These are phyloP conservation scores for Dactylella cylindrospora DNA, from an alignment of 2,329 filamentous ascomycete genomes.

Conservation along the genomic window DNA sequence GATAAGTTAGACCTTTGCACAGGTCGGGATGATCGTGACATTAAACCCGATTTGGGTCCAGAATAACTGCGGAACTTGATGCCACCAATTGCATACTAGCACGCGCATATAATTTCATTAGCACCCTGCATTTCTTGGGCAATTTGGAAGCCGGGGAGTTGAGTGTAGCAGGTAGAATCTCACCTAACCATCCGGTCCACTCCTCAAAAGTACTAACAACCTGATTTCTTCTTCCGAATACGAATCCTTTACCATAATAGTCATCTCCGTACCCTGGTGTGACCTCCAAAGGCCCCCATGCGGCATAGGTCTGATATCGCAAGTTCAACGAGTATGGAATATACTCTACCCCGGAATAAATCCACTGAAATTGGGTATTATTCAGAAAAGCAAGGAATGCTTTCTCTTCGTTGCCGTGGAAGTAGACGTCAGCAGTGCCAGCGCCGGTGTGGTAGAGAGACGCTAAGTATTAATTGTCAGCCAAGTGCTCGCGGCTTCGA, in stretches of 20 bases:
- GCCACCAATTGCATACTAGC: slow-evolving; percentile 40
- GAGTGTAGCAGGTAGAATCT: background rate
- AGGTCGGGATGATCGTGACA: slow-evolving; percentile 11
- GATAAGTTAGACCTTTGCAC: slow-evolving; percentile 26
- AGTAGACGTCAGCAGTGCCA: slow-evolving; percentile 22
- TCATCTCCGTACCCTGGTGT: slow-evolving; percentile 22
- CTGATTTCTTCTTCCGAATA: slow-evolving; percentile 10
- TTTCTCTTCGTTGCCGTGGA: slow-evolving; percentile 17
- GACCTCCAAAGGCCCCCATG: slow-evolving; percentile 30
- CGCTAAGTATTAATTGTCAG: slow-evolving; percentile 8
- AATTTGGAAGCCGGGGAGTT: too few species aligned
- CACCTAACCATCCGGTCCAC: slow-evolving; percentile 38
- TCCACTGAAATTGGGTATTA: slow-evolving; percentile 34
- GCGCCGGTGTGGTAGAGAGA: slow-evolving; percentile 34
- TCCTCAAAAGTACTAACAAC: slow-evolving; percentile 30
- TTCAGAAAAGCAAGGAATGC: slow-evolving; percentile 29
- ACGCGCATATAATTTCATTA: background rate
- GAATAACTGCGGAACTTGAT: slow-evolving; percentile 35
- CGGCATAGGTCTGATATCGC: slow-evolving; percentile 19
- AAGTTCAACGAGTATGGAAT: slow-evolving; percentile 30
- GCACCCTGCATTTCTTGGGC: background rate
- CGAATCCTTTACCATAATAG: slow-evolving; percentile 27
- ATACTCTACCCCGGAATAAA: slow-evolving; percentile 14
- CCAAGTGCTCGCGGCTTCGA: too few species aligned
- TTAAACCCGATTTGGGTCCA: slow-evolving; percentile 23